These are phyloP conservation scores for Penicillium oxalicum DNA, from an alignment of 2,329 filamentous ascomycete genomes.

Conservation along the genomic window DNA sequence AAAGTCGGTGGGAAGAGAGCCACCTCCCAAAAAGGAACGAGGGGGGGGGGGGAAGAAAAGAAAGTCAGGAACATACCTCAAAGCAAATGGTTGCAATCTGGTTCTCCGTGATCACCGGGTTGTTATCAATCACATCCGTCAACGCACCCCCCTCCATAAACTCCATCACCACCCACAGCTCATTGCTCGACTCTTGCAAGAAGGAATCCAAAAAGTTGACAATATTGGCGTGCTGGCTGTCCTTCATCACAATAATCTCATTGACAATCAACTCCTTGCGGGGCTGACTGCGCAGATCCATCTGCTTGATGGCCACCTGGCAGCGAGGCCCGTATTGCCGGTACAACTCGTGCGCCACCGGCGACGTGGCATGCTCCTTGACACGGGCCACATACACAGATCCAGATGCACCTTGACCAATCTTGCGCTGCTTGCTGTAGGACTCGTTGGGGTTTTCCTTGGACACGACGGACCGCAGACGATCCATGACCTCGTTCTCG, in stretches of 20 bases:
- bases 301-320: constrained; percentile 98
- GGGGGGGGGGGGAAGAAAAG: not conserved
- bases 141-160: constrained; percentile 98
- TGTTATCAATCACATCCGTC: constrained; percentile 98
- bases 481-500: constrained; percentile 94
- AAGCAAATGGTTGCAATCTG: constrained; percentile 96
- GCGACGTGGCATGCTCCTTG: constrained; percentile 78
- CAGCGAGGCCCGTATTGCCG: constrained; percentile 72
- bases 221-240: constrained; percentile 96
- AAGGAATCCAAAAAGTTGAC: constrained; percentile 98
- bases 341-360: constrained; percentile 69
- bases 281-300: constrained; percentile 96
- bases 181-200: constrained; percentile 84
- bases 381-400: constrained; percentile 97
- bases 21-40: too few relatives aligned
- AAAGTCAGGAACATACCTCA: constrained; percentile 61
- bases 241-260: constrained; percentile 99
- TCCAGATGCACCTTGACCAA: constrained; percentile 94
- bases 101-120: constrained; percentile 85
- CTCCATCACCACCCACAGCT: constrained; percentile 99
- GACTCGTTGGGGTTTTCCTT: constrained; percentile 91
- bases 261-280: constrained; percentile 98
- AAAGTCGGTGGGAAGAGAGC: not conserved
- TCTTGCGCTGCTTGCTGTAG: constrained; percentile 99
- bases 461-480: constrained; percentile 87